Percentiles rank a stretch among this genome's conserved stretches.
Conservation (phyloP, 2,329 filamentous ascomycete genomes). For the Microthyrium microscopicum region DNA sequence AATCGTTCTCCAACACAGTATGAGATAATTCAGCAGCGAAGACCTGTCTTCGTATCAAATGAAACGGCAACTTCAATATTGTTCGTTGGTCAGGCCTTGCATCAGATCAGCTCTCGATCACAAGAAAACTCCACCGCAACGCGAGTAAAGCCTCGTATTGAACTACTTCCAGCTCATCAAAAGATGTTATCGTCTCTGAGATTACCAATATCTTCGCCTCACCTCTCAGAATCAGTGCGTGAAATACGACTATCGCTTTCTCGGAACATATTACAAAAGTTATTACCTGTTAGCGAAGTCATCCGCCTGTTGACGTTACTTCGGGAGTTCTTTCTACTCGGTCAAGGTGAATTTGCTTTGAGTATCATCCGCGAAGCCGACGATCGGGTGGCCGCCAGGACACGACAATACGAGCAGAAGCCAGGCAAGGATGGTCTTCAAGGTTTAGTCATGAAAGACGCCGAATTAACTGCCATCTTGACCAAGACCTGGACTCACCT, state of each 20-base stretch:
- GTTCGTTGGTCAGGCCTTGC: conserved; percentile 78
- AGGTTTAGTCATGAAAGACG: conserved; percentile 62
- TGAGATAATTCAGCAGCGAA: conserved; percentile 30
- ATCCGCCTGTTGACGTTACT: conserved; percentile 61
- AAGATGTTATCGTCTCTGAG: conserved; percentile 48
- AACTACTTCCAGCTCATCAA: conserved; percentile 52
- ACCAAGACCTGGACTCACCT: conserved; percentile 64
- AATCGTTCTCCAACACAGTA: conserved; percentile 23
- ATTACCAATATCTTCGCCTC: conserved; percentile 57
- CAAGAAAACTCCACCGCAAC: conserved; percentile 14
- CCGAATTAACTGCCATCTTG: conserved; percentile 64
- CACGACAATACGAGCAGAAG: conserved; percentile 23
- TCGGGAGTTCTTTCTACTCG: conserved; percentile 73
- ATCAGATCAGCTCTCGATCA: conserved; percentile 48
- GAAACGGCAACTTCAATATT: conserved; percentile 67
- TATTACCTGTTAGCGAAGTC: conserved; percentile 63
- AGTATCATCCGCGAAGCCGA: conserved; percentile 76
- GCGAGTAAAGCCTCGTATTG: conserved; percentile 27
- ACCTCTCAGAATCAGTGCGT: conserved; percentile 55
- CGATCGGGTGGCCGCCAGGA: conserved; percentile 51
- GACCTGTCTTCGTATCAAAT: conserved; percentile 65
- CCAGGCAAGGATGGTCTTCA: conserved; percentile 32
- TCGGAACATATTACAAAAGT: conserved; percentile 62
- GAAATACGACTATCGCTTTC: conserved; percentile 69
- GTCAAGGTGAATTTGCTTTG: conserved; percentile 80